These are phyloP conservation scores for Rhizopogon hawkerae DNA, from an alignment of 1,284 basidiomycete genomes.

Conservation along the genomic window DNA sequence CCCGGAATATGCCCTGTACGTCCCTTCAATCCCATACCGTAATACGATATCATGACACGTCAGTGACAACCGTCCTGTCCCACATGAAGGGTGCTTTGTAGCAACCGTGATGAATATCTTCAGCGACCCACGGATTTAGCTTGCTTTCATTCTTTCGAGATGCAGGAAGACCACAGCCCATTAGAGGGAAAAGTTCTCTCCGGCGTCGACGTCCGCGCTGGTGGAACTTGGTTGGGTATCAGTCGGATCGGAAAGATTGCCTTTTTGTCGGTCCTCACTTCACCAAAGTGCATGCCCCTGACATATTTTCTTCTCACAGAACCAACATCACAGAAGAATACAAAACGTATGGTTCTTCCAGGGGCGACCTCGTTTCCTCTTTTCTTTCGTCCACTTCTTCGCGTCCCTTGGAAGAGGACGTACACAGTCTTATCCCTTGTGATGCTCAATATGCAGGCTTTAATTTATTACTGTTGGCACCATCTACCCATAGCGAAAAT, in stretches of 20 bases:
- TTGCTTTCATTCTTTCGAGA: constrained; percentile 49
- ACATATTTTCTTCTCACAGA: constrained; percentile 28
- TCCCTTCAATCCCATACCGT: constrained; percentile 15
- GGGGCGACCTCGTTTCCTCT: constrained; percentile 57
- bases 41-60: constrained; percentile 3
- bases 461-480: constrained; percentile 59
- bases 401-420: constrained; percentile 31
- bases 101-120: constrained; percentile 70
- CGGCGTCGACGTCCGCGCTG: constrained; percentile 60
- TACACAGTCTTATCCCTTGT: constrained; percentile 35
- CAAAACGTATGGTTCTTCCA: constrained; percentile 42
- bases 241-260: constrained; percentile 55
- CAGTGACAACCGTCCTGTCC: constrained; percentile 38
- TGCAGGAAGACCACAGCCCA: constrained; percentile 4
- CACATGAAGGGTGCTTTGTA: constrained; percentile 34
- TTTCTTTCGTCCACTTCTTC: constrained; percentile 37
- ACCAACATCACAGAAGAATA: constrained; percentile 70
- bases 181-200: constrained; percentile 45
- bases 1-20: constrained; percentile 70
- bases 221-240: constrained; percentile 75
- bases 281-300: neutral
- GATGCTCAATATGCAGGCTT: constrained; percentile 62
- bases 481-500: constrained; percentile 16
- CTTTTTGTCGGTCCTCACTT: constrained; percentile 46
- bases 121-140: constrained; percentile 57